Base-by-base conservation (phyloP, 352 stramenopile genomes). In the Pythium dissotocum region DNA sequence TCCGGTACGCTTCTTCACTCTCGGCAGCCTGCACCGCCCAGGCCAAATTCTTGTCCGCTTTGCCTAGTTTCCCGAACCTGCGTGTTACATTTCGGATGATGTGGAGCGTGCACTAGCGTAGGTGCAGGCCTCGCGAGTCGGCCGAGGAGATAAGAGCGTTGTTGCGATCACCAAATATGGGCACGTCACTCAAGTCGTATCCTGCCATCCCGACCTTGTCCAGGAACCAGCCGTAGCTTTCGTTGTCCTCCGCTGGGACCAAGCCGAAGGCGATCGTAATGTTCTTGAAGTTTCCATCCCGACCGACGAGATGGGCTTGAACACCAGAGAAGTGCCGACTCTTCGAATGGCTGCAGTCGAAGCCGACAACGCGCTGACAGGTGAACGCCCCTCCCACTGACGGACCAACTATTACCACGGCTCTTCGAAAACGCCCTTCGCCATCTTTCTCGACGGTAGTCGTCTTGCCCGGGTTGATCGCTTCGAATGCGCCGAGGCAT, bases 261-360 rank as follows among this genome's bases (percentile, higher is more conserved):
- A 69, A 18, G 2, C 62, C 62, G 48, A 69, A 69, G 12, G 62
- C 62, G 24, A 69, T 48, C 2, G 52, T 69, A 32, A 69, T 35
- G 62, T 63, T 69, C 52, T 69, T 58, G 6, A 63, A 52, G 54
- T 69, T 69, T 3, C 62, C 51, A 28, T 67, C 61, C 4, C 61
- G 49, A 7, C 60, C 60, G n/a, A 66, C 60, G 14, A 66, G 60
- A 51, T 66, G 60, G 6, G 58, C 21, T 13, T 67, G 49, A 18
- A 61, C 61, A 53, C 51, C 52, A 4, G 49, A 60, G 36, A 61
- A 67, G 32, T 61, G 36, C 33, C 36, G 28, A 33, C 40, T 59
- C 21, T 67, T 67, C 4, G 61, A 67, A 40, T 67, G 49, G 13
- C 61, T 67, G 51, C 61, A 67, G 32, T 67, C 51, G 8, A 67